A percentile compares a stretch with the other conserved stretches of the same genome.
phyloP scores from a whole-genome alignment of 2,329 filamentous ascomycete species.

The Zalaria obscura region DNA sequence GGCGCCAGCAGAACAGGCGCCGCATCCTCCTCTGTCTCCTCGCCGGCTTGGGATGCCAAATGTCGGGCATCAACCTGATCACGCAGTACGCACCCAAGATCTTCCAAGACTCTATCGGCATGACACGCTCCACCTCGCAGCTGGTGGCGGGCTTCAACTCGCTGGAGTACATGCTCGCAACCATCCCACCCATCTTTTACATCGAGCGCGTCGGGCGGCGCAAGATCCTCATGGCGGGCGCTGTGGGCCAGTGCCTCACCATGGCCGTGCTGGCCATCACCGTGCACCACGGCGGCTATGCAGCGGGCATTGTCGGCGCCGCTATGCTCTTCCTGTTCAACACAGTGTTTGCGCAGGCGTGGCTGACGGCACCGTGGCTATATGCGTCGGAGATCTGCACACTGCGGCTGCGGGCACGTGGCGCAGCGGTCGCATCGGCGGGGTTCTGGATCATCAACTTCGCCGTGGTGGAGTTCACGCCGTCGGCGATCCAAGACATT shows the following conservation, averaged over 20 bases:
- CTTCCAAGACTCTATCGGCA: not conserved
- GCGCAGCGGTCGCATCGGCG: too few species aligned
- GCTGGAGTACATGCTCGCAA: not conserved
- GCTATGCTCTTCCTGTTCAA: conserved; percentile 31
- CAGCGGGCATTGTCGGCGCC: conserved; percentile 21
- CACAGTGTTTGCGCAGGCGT: too few species aligned
- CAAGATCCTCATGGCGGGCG: conserved; percentile 24
- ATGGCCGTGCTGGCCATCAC: conserved; percentile 25
- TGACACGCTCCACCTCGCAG: not conserved
- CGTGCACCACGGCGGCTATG: conserved; percentile 10
- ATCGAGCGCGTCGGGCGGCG: conserved; percentile 29
- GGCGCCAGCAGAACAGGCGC: conserved; percentile 3
- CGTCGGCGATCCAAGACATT: conserved; percentile 11
- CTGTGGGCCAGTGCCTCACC: conserved; percentile 26
- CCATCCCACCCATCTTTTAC: conserved; percentile 11
- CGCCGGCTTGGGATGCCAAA: not conserved
- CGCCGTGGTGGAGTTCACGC: too few species aligned
- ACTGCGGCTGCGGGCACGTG: too few species aligned
- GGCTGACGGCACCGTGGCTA: too few species aligned
- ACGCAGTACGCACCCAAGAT: not conserved
- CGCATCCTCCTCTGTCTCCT: not conserved
- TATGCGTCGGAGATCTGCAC: too few species aligned
- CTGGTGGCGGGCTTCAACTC: not conserved
- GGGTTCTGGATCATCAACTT: conserved; percentile 9
- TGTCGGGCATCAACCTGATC: not conserved